Evolutionary conservation across 2,329 filamentous ascomycete genomes (phyloP).

Genomic region (Sarocladium strictum): DNA sequence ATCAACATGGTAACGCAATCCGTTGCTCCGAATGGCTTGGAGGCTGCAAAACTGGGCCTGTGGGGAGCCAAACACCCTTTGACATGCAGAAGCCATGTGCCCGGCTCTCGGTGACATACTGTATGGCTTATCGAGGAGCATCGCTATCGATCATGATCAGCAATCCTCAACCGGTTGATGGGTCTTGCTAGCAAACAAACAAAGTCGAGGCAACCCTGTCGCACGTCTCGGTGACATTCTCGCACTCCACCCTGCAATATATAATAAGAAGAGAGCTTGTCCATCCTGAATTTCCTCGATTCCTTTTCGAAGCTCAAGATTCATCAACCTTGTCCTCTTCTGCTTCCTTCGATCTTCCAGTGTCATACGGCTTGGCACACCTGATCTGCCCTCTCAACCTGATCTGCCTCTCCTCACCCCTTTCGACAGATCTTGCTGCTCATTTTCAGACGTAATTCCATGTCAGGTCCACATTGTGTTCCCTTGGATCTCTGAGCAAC

Average conservation of each 20-base stretch:
- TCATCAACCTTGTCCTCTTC: too few relatives aligned
- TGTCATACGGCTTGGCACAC: too few relatives aligned
- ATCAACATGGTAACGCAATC: too few relatives aligned
- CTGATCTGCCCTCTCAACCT: too few relatives aligned
- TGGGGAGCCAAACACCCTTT: background rate
- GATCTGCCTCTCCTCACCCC: background rate
- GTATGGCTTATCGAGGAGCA: background rate
- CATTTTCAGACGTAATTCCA: background rate
- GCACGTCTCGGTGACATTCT: background rate
- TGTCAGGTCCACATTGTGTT: background rate
- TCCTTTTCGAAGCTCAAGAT: too few relatives aligned
- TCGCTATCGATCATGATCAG: background rate
- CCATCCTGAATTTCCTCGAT: too few relatives aligned
- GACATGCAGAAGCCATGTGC: background rate
- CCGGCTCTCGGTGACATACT: background rate
- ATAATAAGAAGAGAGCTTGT: background rate
- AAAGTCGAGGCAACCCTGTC: conserved; percentile 1
- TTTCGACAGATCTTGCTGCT: background rate
- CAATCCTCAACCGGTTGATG: background rate
- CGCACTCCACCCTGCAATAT: background rate
- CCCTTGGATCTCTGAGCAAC: background rate
- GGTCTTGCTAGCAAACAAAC: background rate
- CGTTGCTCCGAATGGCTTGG: too few relatives aligned
- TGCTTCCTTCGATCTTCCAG: too few relatives aligned
- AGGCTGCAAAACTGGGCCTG: too few relatives aligned